Percentiles rank a stretch among this genome's conserved stretches.
phyloP scores from a whole-genome alignment of 495 filamentous ascomycete genomes.

The Penicillium atrosanguineum region DNA sequence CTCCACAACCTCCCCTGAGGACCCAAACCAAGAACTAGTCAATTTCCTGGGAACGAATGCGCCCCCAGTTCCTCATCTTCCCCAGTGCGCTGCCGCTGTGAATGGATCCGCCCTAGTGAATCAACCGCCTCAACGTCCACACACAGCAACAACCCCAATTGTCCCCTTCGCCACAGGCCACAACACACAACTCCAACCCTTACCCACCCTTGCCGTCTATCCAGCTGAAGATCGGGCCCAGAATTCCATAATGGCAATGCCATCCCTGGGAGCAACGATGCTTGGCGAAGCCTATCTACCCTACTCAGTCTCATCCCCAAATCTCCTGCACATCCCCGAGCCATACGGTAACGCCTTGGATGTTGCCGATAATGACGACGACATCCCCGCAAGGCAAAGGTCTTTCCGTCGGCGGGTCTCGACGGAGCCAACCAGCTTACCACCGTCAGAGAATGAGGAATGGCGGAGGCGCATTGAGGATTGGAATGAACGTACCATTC shows the following conservation, averaged over 20 bases:
- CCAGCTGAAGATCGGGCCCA: conserved; percentile 11
- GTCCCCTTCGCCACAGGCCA: conserved; percentile 9
- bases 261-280: conserved; percentile 18
- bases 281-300: conserved; percentile 29
- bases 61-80: not conserved
- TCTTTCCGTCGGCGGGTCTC: conserved; percentile 35
- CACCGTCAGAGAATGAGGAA: conserved; percentile 33
- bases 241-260: conserved; percentile 18
- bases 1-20: conserved; percentile 5
- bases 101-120: not conserved
- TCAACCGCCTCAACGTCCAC: not conserved
- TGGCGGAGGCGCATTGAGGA: conserved; percentile 45
- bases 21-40: conserved; percentile 10
- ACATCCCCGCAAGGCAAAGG: conserved; percentile 20
- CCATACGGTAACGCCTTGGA: conserved; percentile 20
- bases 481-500: conserved; percentile 45
- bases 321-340: conserved; percentile 30
- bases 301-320: conserved; percentile 42
- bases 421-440: conserved; percentile 36
- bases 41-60: not conserved
- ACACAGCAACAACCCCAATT: conserved; percentile 4
- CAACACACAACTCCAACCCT: conserved; percentile 7
- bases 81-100: conserved; percentile 1
- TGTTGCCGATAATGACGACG: conserved; percentile 19
- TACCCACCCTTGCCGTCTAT: conserved; percentile 18